Percentiles rank a stretch among this genome's conserved stretches.
These are phyloP conservation scores for Hippophae gyantsensis DNA, from an alignment of 306 rosid species.

Conservation along the genomic window DNA sequence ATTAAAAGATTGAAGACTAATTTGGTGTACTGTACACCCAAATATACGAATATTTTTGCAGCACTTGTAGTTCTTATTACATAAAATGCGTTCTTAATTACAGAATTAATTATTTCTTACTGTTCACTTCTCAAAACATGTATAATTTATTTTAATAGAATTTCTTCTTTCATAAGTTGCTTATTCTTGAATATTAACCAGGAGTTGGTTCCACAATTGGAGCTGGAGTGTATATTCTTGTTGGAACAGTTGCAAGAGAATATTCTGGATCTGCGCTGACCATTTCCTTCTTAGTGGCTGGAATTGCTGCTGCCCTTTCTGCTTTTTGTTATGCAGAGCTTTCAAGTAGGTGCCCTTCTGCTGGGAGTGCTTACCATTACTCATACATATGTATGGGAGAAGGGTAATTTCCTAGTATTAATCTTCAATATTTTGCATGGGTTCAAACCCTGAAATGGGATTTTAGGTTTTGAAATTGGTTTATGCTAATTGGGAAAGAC, in stretches of 20 bases:
- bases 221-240: constrained; percentile 93
- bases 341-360: constrained; percentile 89
- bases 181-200: constrained; percentile 15
- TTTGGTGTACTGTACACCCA: too few relatives aligned
- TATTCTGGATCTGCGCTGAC: constrained; percentile 82
- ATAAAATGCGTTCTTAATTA: too few relatives aligned
- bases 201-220: constrained; percentile 97
- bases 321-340: constrained; percentile 98
- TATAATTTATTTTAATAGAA: background rate
- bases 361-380: constrained; percentile 98
- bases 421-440: background rate
- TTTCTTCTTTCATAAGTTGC: background rate
- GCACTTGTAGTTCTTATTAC: too few relatives aligned
- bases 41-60: too few relatives aligned
- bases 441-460: too few relatives aligned
- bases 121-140: too few relatives aligned
- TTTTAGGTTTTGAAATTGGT: too few relatives aligned
- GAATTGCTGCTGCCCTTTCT: constrained; percentile 86
- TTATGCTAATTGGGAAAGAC: too few relatives aligned
- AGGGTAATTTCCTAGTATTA: constrained; percentile 41
- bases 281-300: constrained; percentile 74
- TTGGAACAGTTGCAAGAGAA: constrained; percentile 95
- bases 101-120: too few relatives aligned
- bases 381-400: constrained; percentile 90
- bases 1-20: too few relatives aligned